phyloP scores from a whole-genome alignment of 805 yeast genomes.

The Kockiozyma suomiensis region DNA sequence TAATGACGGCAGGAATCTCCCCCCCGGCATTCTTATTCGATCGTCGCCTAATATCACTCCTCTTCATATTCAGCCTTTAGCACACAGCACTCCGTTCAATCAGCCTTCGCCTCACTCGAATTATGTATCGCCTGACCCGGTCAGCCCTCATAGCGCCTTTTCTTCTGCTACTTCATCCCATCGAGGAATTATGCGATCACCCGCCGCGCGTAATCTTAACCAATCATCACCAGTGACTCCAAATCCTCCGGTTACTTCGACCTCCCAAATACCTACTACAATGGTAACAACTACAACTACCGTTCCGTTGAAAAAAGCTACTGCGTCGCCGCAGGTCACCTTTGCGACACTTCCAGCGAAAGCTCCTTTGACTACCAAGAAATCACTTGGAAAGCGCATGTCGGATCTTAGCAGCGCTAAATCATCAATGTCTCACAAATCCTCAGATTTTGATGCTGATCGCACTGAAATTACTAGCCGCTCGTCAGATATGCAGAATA shows the following conservation, averaged over 20 bases:
- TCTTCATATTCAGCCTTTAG: conserved; percentile 18
- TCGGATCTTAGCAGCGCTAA: conserved; percentile 12
- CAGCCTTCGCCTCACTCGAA: neutral
- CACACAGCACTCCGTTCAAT: conserved; percentile 20
- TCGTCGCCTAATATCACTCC: neutral
- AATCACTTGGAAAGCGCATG: conserved; percentile 18
- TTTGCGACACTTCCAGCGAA: conserved; percentile 29
- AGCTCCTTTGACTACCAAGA: conserved; percentile 29
- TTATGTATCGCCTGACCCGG: neutral
- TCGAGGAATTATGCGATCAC: conserved; percentile 5
- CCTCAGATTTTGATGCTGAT: neutral
- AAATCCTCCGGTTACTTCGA: conserved; percentile 1
- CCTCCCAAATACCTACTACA: neutral
- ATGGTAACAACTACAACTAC: conserved; percentile 7
- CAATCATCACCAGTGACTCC: neutral
- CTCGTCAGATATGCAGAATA: neutral
- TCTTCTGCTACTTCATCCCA: neutral
- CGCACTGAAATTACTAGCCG: neutral
- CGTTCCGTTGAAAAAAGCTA: conserved; percentile 11
- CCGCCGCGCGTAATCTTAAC: conserved; percentile 1
- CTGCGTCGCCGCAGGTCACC: conserved; percentile 13
- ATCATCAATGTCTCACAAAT: conserved; percentile 10
- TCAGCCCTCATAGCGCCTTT: neutral
- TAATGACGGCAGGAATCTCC: neutral
- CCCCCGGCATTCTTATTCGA: neutral